phyloP scores from a whole-genome alignment of 495 filamentous ascomycete genomes.

The Oidiodendron maius region DNA sequence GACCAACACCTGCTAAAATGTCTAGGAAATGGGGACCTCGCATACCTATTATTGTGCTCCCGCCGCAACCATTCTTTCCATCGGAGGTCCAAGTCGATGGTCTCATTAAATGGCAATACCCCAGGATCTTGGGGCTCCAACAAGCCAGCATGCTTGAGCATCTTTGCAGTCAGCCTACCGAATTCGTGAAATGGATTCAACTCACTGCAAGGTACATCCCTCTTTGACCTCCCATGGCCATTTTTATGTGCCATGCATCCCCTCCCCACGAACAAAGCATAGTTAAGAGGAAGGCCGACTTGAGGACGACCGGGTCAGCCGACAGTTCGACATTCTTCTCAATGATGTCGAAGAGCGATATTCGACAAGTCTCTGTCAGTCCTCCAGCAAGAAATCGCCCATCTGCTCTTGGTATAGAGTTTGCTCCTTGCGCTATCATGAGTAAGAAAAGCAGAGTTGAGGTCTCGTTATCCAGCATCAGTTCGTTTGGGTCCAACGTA shows the following conservation, averaged over 20 bases:
- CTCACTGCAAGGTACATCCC: conserved; percentile 60
- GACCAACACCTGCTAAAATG: background rate
- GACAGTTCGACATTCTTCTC: conserved; percentile 58
- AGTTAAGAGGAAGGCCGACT: conserved; percentile 55
- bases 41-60: conserved; percentile 53
- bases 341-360: conserved; percentile 58
- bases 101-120: conserved; percentile 29
- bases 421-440: conserved; percentile 62
- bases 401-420: conserved; percentile 48
- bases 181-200: background rate
- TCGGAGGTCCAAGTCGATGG: conserved; percentile 31
- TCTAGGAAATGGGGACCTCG: background rate
- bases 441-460: conserved; percentile 53
- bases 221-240: conserved; percentile 56
- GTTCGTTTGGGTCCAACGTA: conserved; percentile 52
- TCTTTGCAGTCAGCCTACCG: conserved; percentile 23
- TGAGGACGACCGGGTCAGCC: conserved; percentile 49
- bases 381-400: conserved; percentile 55
- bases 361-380: conserved; percentile 58
- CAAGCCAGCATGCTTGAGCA: conserved; percentile 52
- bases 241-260: conserved; percentile 68
- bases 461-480: conserved; percentile 51
- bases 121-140: conserved; percentile 33
- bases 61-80: conserved; percentile 53
- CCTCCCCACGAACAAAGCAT: conserved; percentile 59